A percentile compares a stretch with the other conserved stretches of the same genome.
Evolutionary conservation across 2,329 filamentous ascomycete genomes (phyloP).

Genomic region (Stagonosporopsis cucurbitacearum): DNA sequence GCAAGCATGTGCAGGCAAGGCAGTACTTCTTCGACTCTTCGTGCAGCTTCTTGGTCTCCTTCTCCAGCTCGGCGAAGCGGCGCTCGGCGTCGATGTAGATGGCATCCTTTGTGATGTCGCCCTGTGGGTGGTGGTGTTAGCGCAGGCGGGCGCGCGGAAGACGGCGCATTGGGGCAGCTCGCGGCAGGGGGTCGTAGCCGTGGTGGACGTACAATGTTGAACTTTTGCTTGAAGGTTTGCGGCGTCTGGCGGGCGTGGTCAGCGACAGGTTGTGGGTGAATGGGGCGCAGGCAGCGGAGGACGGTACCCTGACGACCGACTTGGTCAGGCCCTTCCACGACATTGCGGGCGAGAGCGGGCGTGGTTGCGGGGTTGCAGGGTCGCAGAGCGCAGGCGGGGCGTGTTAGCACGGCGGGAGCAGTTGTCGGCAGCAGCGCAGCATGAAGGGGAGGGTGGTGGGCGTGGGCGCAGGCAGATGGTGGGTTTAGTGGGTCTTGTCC

Average conservation of each 20-base stretch:
- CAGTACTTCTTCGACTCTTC: conserved; percentile 85
- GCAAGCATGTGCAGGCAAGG: background rate
- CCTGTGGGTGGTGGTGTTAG: conserved; percentile 52
- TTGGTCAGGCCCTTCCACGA: conserved; percentile 98
- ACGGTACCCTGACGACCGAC: conserved; percentile 77
- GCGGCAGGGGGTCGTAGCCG: background rate
- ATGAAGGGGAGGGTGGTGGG: conserved; percentile 16
- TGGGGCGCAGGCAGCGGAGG: conserved; percentile 15
- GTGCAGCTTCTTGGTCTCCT: conserved; percentile 94
- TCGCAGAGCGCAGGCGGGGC: conserved; percentile 15
- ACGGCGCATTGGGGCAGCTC: conserved; percentile 21
- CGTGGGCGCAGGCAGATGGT: conserved; percentile 2
- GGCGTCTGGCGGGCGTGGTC: conserved; percentile 66
- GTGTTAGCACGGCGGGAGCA: conserved; percentile 4
- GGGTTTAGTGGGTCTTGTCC: conserved; percentile 10
- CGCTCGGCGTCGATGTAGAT: conserved; percentile 95
- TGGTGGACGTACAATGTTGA: conserved; percentile 72
- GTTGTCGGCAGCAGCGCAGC: conserved; percentile 5
- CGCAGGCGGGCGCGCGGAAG: conserved; percentile 23
- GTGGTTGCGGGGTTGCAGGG: conserved; percentile 7
- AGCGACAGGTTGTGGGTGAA: conserved; percentile 29
- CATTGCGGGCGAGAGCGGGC: conserved; percentile 61
- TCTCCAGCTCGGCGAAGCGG: conserved; percentile 91
- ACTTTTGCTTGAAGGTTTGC: conserved; percentile 87
- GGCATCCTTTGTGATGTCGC: conserved; percentile 92